phyloP scores from a whole-genome alignment of 306 rosid species.

The Begonia loranthoides region DNA sequence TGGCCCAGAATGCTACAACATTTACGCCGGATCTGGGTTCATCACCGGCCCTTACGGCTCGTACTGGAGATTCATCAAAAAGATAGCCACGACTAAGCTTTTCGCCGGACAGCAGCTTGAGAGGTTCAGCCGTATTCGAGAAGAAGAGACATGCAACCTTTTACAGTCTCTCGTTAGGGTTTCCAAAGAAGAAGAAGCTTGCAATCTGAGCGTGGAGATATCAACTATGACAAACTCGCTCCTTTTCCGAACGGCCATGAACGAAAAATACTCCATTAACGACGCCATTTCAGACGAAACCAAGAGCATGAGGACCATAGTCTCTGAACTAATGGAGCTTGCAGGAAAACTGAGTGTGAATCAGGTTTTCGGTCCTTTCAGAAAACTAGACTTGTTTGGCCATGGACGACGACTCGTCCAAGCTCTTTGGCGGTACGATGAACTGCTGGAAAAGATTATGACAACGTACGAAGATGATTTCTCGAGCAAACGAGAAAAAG shows the following conservation, averaged over 20 bases:
- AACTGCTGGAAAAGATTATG: slow-evolving; percentile 26
- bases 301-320: slow-evolving; percentile 15
- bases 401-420: slow-evolving; percentile 22
- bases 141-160: slow-evolving; percentile 7
- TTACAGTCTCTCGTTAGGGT: slow-evolving; percentile 10
- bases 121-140: slow-evolving; percentile 9
- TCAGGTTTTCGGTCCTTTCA: slow-evolving; percentile 33
- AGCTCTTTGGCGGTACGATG: slow-evolving; percentile 24
- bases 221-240: slow-evolving; percentile 25
- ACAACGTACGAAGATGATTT: slow-evolving; percentile 20
- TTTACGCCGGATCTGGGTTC: slow-evolving; percentile 17
- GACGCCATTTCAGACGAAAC: slow-evolving; percentile 12
- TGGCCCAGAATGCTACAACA: slow-evolving; percentile 17
- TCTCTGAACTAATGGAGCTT: slow-evolving; percentile 16
- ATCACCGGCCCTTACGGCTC: slow-evolving; percentile 22
- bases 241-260: slow-evolving; percentile 26
- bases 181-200: not conserved
- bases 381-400: slow-evolving; percentile 18
- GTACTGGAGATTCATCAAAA: slow-evolving; percentile 40
- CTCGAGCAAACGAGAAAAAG: slow-evolving; percentile 6
- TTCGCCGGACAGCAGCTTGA: slow-evolving; percentile 14
- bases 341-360: slow-evolving; percentile 25
- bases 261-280: slow-evolving; percentile 21
- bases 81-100: slow-evolving; percentile 16
- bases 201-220: slow-evolving; percentile 22